Conservation (phyloP, 108 stramenopile species). For the Aureococcus anophagefferens region DNA sequence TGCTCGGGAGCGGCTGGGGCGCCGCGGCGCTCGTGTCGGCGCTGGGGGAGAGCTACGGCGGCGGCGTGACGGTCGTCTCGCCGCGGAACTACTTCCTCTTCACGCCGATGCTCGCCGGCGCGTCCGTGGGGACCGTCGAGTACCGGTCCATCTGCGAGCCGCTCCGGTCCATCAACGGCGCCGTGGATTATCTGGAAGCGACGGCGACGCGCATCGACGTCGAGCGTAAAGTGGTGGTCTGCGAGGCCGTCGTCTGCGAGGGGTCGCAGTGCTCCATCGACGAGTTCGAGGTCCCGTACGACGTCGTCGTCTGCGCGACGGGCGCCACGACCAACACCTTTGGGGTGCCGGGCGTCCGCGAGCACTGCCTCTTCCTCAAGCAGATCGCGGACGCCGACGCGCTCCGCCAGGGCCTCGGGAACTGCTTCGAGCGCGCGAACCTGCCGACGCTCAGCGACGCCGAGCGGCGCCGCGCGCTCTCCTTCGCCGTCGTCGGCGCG, state of each 20-base stretch:
- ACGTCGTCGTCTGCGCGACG: slow-evolving; percentile 71
- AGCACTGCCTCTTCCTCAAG: slow-evolving; percentile 81
- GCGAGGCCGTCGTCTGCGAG: slow-evolving; percentile 78
- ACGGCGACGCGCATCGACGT: slow-evolving; percentile 67
- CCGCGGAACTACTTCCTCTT: slow-evolving; percentile 87
- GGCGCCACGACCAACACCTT: slow-evolving; percentile 90
- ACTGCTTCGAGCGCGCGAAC: slow-evolving; percentile 87
- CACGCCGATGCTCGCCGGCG: slow-evolving; percentile 93
- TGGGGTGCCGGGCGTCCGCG: slow-evolving; percentile 79
- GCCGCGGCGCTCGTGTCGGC: slow-evolving; percentile 64
- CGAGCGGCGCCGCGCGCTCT: slow-evolving; percentile 56
- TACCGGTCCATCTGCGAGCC: slow-evolving; percentile 78
- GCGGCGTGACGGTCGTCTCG: slow-evolving; percentile 62
- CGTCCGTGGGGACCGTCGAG: slow-evolving; percentile 84
- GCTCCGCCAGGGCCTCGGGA: slow-evolving; percentile 73
- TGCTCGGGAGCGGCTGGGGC: slow-evolving; percentile 88
- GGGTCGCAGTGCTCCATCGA: slow-evolving; percentile 72
- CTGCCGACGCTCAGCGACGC: slow-evolving; percentile 62
- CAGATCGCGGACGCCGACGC: slow-evolving; percentile 68
- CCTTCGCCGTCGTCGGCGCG: slow-evolving; percentile 84
- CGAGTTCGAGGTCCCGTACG: slow-evolving; percentile 70
- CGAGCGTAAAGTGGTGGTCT: slow-evolving; percentile 49
- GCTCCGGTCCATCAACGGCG: slow-evolving; percentile 74
- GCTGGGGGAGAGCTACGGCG: slow-evolving; percentile 44
- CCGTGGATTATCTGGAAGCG: slow-evolving; percentile 72